Evolutionary conservation across 768 basidiomycete genomes (phyloP).

Genomic region (Crassisporium funariophilum): DNA sequence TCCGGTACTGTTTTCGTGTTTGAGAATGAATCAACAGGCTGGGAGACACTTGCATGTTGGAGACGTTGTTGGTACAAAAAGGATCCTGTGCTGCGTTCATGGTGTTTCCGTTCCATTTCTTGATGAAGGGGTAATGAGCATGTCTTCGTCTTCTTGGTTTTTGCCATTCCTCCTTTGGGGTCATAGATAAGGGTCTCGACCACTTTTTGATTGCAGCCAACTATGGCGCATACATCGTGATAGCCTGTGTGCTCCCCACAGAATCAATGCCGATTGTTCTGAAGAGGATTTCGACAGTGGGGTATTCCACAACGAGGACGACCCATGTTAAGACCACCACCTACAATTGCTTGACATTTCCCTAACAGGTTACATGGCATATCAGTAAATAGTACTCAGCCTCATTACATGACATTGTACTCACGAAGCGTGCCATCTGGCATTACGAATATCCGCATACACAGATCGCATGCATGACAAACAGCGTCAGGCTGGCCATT

Average conservation of each 20-base stretch:
- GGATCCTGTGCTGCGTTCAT: not conserved
- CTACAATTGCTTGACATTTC: conserved; percentile 13
- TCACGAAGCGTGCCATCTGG: not conserved
- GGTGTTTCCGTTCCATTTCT: conserved; percentile 8
- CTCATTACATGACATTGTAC: not conserved
- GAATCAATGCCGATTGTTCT: conserved; percentile 13
- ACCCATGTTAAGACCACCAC: conserved; percentile 16
- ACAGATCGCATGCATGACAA: conserved; percentile 27
- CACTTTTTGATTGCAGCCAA: not conserved
- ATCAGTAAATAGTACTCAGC: not conserved
- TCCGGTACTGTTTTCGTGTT: not conserved
- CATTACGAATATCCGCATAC: conserved; percentile 17
- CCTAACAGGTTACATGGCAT: not conserved
- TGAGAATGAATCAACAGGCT: not conserved
- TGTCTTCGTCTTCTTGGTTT: conserved; percentile 4
- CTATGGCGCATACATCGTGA: conserved; percentile 11
- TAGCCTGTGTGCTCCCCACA: conserved; percentile 8
- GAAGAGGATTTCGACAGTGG: conserved; percentile 8
- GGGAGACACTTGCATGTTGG: conserved; percentile 7
- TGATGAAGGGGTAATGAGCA: conserved; percentile 7
- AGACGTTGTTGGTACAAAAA: conserved; percentile 9
- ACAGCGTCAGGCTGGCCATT: conserved; percentile 27
- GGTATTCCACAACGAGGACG: conserved; percentile 15
- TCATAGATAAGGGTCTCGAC: not conserved
- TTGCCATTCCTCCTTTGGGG: not conserved